These are phyloP conservation scores for Tulasnella sp. DNA, from an alignment of 768 basidiomycete genomes.

Conservation along the genomic window DNA sequence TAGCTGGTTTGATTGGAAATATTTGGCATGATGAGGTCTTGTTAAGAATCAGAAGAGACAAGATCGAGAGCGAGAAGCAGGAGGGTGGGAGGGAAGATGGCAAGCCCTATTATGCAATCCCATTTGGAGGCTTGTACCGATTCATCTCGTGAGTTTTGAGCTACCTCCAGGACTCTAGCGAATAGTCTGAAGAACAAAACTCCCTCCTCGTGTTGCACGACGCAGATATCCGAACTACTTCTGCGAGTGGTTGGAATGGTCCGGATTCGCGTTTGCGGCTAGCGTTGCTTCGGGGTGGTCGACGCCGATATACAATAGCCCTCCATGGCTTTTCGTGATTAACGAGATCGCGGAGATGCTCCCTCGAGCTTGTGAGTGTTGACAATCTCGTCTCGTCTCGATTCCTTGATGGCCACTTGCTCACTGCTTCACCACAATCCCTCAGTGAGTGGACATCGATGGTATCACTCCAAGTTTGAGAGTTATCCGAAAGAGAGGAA, in stretches of 20 bases:
- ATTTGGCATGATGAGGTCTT: slow-evolving; percentile 86
- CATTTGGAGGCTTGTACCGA: slow-evolving; percentile 63
- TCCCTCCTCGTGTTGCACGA: neutral
- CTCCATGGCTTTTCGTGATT: slow-evolving; percentile 73
- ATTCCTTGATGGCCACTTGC: neutral
- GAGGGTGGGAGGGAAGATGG: slow-evolving; percentile 26
- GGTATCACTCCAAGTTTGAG: slow-evolving; percentile 73
- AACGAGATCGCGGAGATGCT: slow-evolving; percentile 69
- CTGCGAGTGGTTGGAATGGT: slow-evolving; percentile 94
- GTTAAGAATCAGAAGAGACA: slow-evolving; percentile 58
- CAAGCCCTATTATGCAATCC: slow-evolving; percentile 59
- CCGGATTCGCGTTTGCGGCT: slow-evolving; percentile 73
- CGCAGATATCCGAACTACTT: slow-evolving; percentile 74
- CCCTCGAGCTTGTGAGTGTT: slow-evolving; percentile 48
- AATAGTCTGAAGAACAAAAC: neutral
- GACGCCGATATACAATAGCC: slow-evolving; percentile 32
- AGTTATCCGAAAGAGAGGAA: slow-evolving; percentile 71
- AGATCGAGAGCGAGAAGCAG: slow-evolving; percentile 33
- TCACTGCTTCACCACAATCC: neutral
- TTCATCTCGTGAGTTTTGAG: slow-evolving; percentile 44
- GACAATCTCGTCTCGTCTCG: neutral
- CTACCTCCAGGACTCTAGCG: no score
- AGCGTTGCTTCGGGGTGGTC: slow-evolving; percentile 36
- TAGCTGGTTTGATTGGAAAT: slow-evolving; percentile 64
- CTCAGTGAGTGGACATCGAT: slow-evolving; percentile 55